phyloP scores from a whole-genome alignment of 2,329 filamentous ascomycete genomes.

The Pseudocercospora macadamiae region DNA sequence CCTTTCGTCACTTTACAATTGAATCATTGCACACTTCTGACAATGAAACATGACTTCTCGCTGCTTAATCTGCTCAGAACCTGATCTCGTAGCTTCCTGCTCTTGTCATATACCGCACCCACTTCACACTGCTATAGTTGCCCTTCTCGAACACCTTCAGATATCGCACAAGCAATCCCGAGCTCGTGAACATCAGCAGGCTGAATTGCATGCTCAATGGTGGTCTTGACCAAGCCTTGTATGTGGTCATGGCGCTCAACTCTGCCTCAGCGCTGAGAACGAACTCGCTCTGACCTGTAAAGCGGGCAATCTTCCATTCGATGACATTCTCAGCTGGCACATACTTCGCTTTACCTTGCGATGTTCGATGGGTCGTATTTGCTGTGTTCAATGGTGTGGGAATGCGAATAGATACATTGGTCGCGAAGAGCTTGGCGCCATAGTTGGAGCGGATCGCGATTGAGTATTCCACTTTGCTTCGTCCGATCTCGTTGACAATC shows the following conservation, averaged over 20 bases:
- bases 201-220: slow-evolving; percentile 91
- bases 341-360: slow-evolving; percentile 96
- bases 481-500: slow-evolving; percentile 96
- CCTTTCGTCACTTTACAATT: too few species aligned
- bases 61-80: slow-evolving; percentile 15
- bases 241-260: slow-evolving; percentile 95
- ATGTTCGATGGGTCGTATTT: slow-evolving; percentile 87
- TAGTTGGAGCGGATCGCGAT: slow-evolving; percentile 98
- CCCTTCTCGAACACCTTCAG: slow-evolving; percentile 99
- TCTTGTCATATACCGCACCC: slow-evolving; percentile 98
- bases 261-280: slow-evolving; percentile 92
- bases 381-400: slow-evolving; percentile 97
- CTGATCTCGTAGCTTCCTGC: slow-evolving; percentile 94
- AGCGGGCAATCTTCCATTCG: slow-evolving; percentile 98
- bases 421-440: slow-evolving; percentile 92
- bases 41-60: background rate
- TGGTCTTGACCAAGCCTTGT: slow-evolving; percentile 94
- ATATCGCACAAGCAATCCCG: slow-evolving; percentile 87
- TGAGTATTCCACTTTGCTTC: slow-evolving; percentile 97
- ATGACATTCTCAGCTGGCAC: slow-evolving; percentile 98
- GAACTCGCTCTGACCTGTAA: slow-evolving; percentile 96
- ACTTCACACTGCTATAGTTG: slow-evolving; percentile 98
- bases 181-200: slow-evolving; percentile 97
- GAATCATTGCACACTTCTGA: background rate
- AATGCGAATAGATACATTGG: slow-evolving; percentile 91